Evolutionary conservation across 805 yeast species (phyloP), one percentile per base, ranked within the genome.

Genomic region (Barnettozyma pratensis): DNA sequence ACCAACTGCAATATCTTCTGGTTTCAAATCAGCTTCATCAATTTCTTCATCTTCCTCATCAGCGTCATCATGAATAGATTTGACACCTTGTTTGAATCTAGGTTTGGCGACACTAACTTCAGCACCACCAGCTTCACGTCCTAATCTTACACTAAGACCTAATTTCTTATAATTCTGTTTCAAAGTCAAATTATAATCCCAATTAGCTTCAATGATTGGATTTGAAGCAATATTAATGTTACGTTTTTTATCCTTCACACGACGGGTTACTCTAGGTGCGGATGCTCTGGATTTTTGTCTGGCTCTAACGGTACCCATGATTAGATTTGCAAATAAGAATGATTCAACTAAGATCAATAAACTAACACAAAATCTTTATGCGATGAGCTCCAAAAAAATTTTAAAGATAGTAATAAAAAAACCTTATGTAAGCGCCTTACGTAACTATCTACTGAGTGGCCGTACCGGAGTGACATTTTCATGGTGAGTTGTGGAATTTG

Each of bases 111-210:
- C 65, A 38, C 75, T 71, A 48, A 76, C 77, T 60, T 88, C 96
- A n/a, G 67, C 69, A 42, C 97, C 97, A 51, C 97, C 98, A 1
- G 96, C 81, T 1, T 80, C 73, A 14, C 67, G 70, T 28, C 85
- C 85, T 36, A 91, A 66, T 56, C 81, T 80, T 9, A 86, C 74
- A 36, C 80, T 72, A 46, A 94, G 72, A 4, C 99, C 99, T 30
- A 94, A 69, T 54, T 74, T 80, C 58, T 83, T 83, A 69, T 94
- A 92, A 66, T 94, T 94, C 64, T 94, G 98, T 45, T 81, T 75
- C 51, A 91, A 70, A 0, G 98, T 91, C 48, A 84, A 73, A 10
- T 78, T 76, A 50, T 81, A 77, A 67, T 94, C 96, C 99, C 99
- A 94, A 65, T 90, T 78, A 34, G 81, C 87, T 5, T 89, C 95